Evolutionary conservation across 2,329 filamentous ascomycete species (phyloP).

Genomic region (Biscogniauxia marginata): DNA sequence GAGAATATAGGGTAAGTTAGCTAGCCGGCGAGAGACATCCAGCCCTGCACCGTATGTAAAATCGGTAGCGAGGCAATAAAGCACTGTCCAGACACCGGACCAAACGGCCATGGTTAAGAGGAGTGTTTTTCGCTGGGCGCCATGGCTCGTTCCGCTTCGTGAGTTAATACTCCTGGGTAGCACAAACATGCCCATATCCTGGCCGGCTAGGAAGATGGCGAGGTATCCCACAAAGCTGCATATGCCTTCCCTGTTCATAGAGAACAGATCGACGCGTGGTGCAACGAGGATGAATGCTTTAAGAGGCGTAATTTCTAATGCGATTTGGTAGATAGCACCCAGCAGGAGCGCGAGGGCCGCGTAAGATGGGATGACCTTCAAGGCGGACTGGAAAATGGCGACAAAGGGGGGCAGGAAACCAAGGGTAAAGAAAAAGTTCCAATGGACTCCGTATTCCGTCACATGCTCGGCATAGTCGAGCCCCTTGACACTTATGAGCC

Average conservation of each 20-base stretch:
- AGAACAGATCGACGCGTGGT: slow-evolving; percentile 74
- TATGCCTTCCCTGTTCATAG: slow-evolving; percentile 92
- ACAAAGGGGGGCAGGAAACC: slow-evolving; percentile 86
- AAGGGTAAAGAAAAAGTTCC: slow-evolving; percentile 99
- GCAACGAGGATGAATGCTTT: slow-evolving; percentile 82
- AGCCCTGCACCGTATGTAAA: slow-evolving; percentile 70
- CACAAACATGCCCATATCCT: background rate
- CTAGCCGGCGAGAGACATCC: slow-evolving; percentile 80
- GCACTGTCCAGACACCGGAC: slow-evolving; percentile 63
- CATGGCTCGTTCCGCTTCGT: slow-evolving; percentile 41
- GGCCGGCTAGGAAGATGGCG: slow-evolving; percentile 85
- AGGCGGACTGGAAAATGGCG: slow-evolving; percentile 73
- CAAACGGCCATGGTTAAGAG: slow-evolving; percentile 64
- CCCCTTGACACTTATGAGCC: slow-evolving; percentile 87
- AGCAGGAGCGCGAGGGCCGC: slow-evolving; percentile 71
- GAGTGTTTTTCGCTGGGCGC: slow-evolving; percentile 54
- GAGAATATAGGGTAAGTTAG: slow-evolving; percentile 89
- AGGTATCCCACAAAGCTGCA: slow-evolving; percentile 94
- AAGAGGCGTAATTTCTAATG: slow-evolving; percentile 73
- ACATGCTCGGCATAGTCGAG: slow-evolving; percentile 97
- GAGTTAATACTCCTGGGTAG: slow-evolving; percentile 51
- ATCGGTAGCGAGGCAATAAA: slow-evolving; percentile 69
- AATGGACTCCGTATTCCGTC: slow-evolving; percentile 95
- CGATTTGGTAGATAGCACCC: slow-evolving; percentile 68
- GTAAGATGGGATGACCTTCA: slow-evolving; percentile 72